Conservation (phyloP, 306 rosid genomes). For the Erythrophleum fordii region DNA sequence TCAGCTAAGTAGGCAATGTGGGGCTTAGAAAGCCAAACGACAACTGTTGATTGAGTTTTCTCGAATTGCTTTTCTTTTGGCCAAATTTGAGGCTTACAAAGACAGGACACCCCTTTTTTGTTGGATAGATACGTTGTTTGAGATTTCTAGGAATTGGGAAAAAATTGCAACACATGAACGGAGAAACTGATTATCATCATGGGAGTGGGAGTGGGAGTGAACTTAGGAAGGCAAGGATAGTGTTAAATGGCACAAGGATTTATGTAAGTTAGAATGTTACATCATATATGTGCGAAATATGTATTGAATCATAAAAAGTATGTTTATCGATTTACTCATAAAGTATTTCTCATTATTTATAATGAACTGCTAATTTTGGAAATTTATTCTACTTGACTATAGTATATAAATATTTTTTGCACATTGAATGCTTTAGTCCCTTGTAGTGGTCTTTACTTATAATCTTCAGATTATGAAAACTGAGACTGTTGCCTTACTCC, state of each 20-base stretch:
- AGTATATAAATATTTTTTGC: neutral
- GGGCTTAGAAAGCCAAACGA: neutral
- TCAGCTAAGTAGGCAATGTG: neutral
- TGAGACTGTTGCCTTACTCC: neutral
- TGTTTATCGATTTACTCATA: constrained; percentile 7
- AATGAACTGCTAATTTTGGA: neutral
- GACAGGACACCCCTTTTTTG: constrained; percentile 8
- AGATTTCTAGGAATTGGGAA: neutral
- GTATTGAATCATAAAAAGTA: constrained; percentile 11
- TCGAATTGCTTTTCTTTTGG: neutral
- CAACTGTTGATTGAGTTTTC: neutral
- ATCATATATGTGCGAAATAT: neutral
- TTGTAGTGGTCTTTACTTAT: constrained; percentile 6
- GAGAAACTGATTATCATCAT: neutral
- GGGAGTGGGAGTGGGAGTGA: neutral
- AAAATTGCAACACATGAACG: neutral
- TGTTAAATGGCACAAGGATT: neutral
- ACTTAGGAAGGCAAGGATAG: constrained; percentile 2
- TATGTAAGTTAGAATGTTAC: neutral
- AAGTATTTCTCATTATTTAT: neutral
- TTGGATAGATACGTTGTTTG: constrained; percentile 5
- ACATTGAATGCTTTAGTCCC: neutral
- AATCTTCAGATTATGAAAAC: neutral
- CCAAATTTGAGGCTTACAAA: neutral
- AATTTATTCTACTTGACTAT: neutral